phyloP scores from a whole-genome alignment of 257 asterid genomes.

The Anisodus tanguticus region DNA sequence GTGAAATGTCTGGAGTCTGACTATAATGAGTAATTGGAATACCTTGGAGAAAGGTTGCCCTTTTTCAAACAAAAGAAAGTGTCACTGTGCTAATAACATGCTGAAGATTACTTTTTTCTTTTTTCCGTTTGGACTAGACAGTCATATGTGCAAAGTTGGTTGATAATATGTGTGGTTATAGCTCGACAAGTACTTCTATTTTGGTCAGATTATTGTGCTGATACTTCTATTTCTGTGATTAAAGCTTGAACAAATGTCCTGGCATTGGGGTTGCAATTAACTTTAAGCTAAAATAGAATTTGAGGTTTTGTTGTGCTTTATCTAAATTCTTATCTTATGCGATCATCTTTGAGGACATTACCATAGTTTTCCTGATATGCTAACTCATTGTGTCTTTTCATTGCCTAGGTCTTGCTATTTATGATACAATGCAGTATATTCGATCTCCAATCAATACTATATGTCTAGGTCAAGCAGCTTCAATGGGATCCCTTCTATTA shows the following conservation, averaged over 20 bases:
- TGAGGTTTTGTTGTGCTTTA: background rate
- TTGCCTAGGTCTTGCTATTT: constrained; percentile 84
- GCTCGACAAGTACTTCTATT: background rate
- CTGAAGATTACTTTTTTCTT: background rate
- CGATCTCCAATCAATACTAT: constrained; percentile 86
- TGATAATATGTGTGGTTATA: background rate
- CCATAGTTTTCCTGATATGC: background rate
- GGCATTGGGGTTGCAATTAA: background rate
- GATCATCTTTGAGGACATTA: too few species aligned
- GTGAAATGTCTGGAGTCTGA: background rate
- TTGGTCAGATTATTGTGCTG: background rate
- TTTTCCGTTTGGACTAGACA: background rate
- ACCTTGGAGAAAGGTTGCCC: background rate
- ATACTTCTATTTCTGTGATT: background rate
- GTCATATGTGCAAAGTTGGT: background rate
- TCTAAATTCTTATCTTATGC: background rate
- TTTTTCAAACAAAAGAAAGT: background rate
- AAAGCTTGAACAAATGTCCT: constrained; percentile 1
- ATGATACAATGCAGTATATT: constrained; percentile 94
- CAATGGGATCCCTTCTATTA: constrained; percentile 95
- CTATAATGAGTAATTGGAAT: background rate
- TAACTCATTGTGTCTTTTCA: background rate
- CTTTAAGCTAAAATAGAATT: background rate
- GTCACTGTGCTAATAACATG: background rate
- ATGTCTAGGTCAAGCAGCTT: constrained; percentile 97